phyloP scores from a whole-genome alignment of 345 rosid species.

The Gossypium longicalyx region DNA sequence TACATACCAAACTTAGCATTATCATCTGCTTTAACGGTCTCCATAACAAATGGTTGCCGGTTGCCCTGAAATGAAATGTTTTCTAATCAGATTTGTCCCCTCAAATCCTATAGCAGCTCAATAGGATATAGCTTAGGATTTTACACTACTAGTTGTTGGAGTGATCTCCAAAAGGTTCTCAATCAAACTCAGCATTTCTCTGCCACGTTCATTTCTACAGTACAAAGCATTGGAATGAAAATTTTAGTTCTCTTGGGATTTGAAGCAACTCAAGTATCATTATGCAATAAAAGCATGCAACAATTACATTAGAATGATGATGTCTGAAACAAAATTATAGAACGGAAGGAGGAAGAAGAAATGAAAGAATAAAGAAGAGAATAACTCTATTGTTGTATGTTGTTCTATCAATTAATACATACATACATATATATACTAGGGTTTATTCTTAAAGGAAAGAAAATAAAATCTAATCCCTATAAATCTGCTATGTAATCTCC shows the following conservation, averaged over 20 bases:
- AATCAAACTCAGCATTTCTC: conserved; percentile 84
- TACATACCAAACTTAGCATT: conserved; percentile 73
- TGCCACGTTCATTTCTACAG: conserved; percentile 77
- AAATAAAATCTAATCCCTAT: too few relatives aligned
- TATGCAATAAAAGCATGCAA: background rate
- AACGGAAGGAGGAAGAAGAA: too few relatives aligned
- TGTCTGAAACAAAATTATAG: too few relatives aligned
- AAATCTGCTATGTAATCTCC: too few relatives aligned
- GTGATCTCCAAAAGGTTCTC: conserved; percentile 73
- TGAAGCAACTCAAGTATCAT: background rate
- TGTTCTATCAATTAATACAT: too few relatives aligned
- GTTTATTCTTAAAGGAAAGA: too few relatives aligned
- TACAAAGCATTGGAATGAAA: conserved; percentile 17
- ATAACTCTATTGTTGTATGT: too few relatives aligned
- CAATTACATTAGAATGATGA: background rate
- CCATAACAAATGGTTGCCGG: conserved; percentile 80
- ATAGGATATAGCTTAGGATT: conserved; percentile 16
- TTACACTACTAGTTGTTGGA: conserved; percentile 78
- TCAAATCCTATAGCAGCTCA: background rate
- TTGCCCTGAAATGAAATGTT: conserved; percentile 51
- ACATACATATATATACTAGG: too few relatives aligned
- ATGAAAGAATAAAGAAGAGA: too few relatives aligned
- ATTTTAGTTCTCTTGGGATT: conserved; percentile 7
- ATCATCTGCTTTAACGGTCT: conserved; percentile 96
- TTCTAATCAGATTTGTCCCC: background rate